Evolutionary conservation across 805 yeast genomes (phyloP), one percentile per base, ranked within the genome.

Genomic region (Kazachstania kunashirensis): DNA sequence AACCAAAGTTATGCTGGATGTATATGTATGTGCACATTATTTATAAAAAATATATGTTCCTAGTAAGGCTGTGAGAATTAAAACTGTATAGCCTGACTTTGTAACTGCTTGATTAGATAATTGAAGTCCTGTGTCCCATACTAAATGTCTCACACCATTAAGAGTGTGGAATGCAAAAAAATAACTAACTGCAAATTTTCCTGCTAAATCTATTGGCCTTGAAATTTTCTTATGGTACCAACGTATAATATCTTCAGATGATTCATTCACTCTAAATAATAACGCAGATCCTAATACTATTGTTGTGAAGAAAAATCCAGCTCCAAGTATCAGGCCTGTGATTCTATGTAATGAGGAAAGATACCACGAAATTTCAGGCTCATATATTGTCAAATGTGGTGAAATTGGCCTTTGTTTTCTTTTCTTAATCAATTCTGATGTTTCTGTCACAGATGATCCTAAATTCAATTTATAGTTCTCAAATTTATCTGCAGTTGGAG

Each of bases 71-170:
- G 74, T 52, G 48, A 74, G 64, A 23, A 65, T n/a, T n/a, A n/a
- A n/a, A n/a, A n/a, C n/a, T n/a, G n/a, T n/a, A 63, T 84, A 83
- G 45, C 96, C 96, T 24, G 96, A 85, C 65, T 79, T 75, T 76
- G 81, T 81, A 41, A 92, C 95, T 48, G 94, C 96, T 56, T 79
- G 73, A 50, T 83, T 54, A 44, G 85, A 73, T 58, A 88, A 71
- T 61, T 79, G 82, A 48, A 66, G 68, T 61, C 94, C 94, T 38
- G 77, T 59, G 62, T 89, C 98, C 98, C 98, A 89, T 40, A 83
- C 57, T 63, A 88, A 67, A 61, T 89, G 98, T 72, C 98, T 84
- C 46, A 88, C 41, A 53, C 97, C 96, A 61, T 88, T 86, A 59
- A 69, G 73, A 29, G 71, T 51, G 64, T 89, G 98, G 81, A 74